phyloP scores from a whole-genome alignment of 306 rosid genomes.

The Corylus avellana region DNA sequence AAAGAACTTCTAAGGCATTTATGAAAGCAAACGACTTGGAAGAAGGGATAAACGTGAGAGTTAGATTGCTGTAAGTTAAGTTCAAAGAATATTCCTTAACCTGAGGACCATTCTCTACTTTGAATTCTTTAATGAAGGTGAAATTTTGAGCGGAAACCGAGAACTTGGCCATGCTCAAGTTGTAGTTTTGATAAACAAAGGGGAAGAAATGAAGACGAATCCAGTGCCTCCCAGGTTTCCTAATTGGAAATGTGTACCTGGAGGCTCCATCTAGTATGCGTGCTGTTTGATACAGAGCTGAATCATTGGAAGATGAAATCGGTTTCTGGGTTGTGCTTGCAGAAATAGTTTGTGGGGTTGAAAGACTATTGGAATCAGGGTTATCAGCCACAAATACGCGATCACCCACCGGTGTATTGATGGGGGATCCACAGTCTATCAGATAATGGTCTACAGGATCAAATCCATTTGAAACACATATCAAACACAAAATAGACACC shows the following conservation, averaged over 20 bases:
- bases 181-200: slow-evolving; percentile 32
- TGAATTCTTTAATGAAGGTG: slow-evolving; percentile 50
- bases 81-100: slow-evolving; percentile 57
- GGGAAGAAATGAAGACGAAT: slow-evolving; percentile 68
- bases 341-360: slow-evolving; percentile 31
- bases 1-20: slow-evolving; percentile 66
- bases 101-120: slow-evolving; percentile 18
- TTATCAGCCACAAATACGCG: slow-evolving; percentile 52
- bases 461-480: slow-evolving; percentile 41
- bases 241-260: slow-evolving; percentile 53
- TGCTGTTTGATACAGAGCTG: slow-evolving; percentile 53
- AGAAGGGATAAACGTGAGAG: slow-evolving; percentile 57
- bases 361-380: slow-evolving; percentile 40
- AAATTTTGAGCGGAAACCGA: slow-evolving; percentile 64
- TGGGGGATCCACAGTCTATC: slow-evolving; percentile 65
- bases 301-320: slow-evolving; percentile 31
- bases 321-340: slow-evolving; percentile 31
- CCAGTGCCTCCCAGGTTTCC: slow-evolving; percentile 57
- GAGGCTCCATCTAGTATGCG: slow-evolving; percentile 42
- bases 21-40: slow-evolving; percentile 56
- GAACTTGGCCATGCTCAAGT: slow-evolving; percentile 55
- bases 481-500: slow-evolving; percentile 35
- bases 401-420: slow-evolving; percentile 36
- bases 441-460: slow-evolving; percentile 37
- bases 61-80: slow-evolving; percentile 40